Base-by-base conservation (phyloP, 2,329 filamentous ascomycete genomes). In the Falciphora oryzae region DNA sequence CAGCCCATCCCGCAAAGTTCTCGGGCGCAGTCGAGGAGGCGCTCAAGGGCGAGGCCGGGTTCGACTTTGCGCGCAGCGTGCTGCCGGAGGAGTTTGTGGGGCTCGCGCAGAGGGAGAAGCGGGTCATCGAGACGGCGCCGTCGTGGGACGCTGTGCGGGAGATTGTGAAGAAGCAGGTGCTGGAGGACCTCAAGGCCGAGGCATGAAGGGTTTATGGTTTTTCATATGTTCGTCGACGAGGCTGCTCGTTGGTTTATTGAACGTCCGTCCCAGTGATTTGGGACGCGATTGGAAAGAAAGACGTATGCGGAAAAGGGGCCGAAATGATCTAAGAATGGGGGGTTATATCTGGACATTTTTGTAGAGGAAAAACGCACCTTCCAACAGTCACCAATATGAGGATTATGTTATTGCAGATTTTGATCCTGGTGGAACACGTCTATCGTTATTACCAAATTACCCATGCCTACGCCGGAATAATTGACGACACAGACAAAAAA, bases 1-100 rank as follows among this genome's bases (percentile, higher is more conserved):
- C 95, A 2, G 95, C 95, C 2, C 95, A 99, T 76, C 94, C 95
- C 0, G 95, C 94, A 67, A 99, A 99, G 77, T 99, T 99, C 73
- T 88, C 90, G 0, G 86, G 86, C 38, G 93, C 93, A 0, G 94
- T 99, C 1, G 89, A 93, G 70, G 75, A 90, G 61, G 93, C 94
- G 0, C 80, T 98, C 66, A 84, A 87, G 68, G 84, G 84, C 11
- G 83, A 91, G 73, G 75, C 83, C n/a, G 87, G 83, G 1, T 97
- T 96, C 71, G 83, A 86, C 70, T 97, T 97, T 73, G 81, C 85
- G 57, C 76, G 83, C 67, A 85, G 89, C 67, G 90, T 98, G 1
- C 81, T 96, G 64, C 94, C 94, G 0, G 75, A 84, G 65, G 91
- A 97, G 77, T 95, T 97, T 73, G 79, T 89, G 44, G 94, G 91